Conservation (phyloP, 2,329 filamentous ascomycete species). For the Pyricularia pennisetigena region DNA sequence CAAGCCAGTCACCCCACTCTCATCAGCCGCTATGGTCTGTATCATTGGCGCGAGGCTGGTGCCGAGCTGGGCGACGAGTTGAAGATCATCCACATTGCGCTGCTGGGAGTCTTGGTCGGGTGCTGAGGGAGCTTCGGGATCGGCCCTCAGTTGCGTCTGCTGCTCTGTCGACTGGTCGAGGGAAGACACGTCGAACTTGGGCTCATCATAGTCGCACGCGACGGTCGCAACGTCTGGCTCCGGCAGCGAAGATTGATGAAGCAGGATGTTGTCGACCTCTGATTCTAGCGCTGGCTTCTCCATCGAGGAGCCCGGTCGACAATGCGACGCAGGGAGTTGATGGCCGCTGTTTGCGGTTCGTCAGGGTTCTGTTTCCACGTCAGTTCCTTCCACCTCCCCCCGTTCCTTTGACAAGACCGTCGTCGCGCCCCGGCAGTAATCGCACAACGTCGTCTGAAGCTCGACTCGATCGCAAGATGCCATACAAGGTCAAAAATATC, state of each 20-base stretch:
- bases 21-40: slow-evolving; percentile 33
- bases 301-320: slow-evolving; percentile 8
- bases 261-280: slow-evolving; percentile 24
- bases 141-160: slow-evolving; percentile 11
- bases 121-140: slow-evolving; percentile 10
- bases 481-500: neutral
- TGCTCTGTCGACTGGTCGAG: slow-evolving; percentile 18
- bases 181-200: slow-evolving; percentile 13
- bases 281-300: slow-evolving; percentile 22
- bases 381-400: neutral
- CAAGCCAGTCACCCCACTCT: slow-evolving; percentile 8
- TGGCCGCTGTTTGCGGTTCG: neutral
- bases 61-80: slow-evolving; percentile 47
- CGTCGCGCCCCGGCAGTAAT: neutral
- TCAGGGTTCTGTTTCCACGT: neutral
- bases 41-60: slow-evolving; percentile 43
- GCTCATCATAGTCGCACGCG: slow-evolving; percentile 27
- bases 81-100: slow-evolving; percentile 44
- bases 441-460: neutral
- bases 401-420: too few relatives aligned
- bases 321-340: neutral
- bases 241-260: slow-evolving; percentile 35
- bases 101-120: slow-evolving; percentile 13
- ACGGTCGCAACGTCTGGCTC: slow-evolving; percentile 31
- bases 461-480: neutral